Percentiles rank a stretch among this genome's conserved stretches.
Evolutionary conservation across 1,284 basidiomycete species (phyloP).

Genomic region (Cutaneotrichosporon mucoides): DNA sequence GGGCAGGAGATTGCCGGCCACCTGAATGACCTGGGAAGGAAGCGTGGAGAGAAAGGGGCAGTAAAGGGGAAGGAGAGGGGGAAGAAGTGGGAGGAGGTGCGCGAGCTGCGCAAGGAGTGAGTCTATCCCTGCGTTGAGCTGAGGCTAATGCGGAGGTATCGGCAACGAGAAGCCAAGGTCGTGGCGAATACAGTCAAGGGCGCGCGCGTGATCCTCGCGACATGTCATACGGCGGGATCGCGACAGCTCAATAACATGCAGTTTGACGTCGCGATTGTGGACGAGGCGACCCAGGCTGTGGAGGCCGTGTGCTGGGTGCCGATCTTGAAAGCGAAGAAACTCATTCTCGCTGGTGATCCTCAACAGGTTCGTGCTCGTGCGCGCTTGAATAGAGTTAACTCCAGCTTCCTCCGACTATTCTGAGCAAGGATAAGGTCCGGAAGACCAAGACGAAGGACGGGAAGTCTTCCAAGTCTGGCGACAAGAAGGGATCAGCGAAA

Average conservation of each 20-base stretch:
- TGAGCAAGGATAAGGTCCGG: conserved; percentile 53
- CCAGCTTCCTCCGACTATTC: conserved; percentile 81
- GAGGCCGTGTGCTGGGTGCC: conserved; percentile 97
- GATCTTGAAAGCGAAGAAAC: conserved; percentile 75
- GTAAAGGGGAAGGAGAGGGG: conserved; percentile 63
- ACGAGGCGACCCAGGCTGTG: conserved; percentile 94
- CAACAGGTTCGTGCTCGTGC: conserved; percentile 65
- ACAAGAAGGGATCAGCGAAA: not conserved
- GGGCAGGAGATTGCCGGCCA: conserved; percentile 73
- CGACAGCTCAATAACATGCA: conserved; percentile 66
- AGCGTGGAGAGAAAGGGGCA: conserved; percentile 67
- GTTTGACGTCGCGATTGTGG: conserved; percentile 91
- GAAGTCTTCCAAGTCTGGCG: not conserved
- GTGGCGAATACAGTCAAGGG: conserved; percentile 71
- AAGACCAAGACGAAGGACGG: conserved; percentile 11
- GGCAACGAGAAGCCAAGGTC: conserved; percentile 78
- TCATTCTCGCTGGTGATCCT: conserved; percentile 85
- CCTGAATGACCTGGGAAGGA: conserved; percentile 65
- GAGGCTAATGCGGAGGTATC: conserved; percentile 57
- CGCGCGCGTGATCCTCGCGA: conserved; percentile 81
- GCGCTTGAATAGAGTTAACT: conserved; percentile 20
- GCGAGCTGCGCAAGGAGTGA: conserved; percentile 83
- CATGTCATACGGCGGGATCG: conserved; percentile 86
- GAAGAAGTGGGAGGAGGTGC: conserved; percentile 87
- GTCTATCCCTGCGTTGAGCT: conserved; percentile 24